These are phyloP conservation scores for Eucalyptus regnans DNA, from an alignment of 345 rosid genomes.

Conservation along the genomic window DNA sequence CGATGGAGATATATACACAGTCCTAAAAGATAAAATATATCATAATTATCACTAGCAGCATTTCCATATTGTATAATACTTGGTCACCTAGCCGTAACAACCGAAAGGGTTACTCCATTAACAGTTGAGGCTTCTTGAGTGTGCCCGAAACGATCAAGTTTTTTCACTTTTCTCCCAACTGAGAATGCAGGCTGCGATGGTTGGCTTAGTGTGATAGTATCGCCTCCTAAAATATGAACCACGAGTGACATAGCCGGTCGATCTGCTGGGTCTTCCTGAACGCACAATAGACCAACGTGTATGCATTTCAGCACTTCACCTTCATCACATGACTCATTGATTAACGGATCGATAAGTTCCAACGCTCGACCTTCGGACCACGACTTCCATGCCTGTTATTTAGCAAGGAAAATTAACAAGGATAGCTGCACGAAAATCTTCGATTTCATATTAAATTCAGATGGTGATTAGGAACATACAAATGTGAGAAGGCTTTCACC, in stretches of 20 bases:
- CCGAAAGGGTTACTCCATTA: not conserved
- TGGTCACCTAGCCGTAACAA: not conserved
- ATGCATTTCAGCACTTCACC: not conserved
- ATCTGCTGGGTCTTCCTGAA: not conserved
- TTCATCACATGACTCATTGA: not conserved
- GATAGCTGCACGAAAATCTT: not conserved
- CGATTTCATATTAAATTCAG: not conserved
- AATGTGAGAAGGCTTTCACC: not conserved
- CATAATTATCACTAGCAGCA: not conserved
- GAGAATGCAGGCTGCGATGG: slow-evolving; percentile 18
- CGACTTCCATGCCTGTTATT: not conserved
- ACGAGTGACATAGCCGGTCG: not conserved
- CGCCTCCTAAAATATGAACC: not conserved
- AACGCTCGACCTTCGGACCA: not conserved
- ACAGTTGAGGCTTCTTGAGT: not conserved
- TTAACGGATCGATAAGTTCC: not conserved
- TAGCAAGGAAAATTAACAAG: not conserved
- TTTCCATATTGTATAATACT: not conserved
- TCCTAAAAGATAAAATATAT: not conserved
- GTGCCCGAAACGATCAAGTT: not conserved
- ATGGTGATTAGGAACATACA: not conserved
- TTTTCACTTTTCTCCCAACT: not conserved
- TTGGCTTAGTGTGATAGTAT: not conserved
- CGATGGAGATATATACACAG: not conserved
- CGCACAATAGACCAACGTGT: not conserved